These are phyloP conservation scores for Limonium bicolor DNA, from an alignment of 148 eudicot species.

Conservation along the genomic window DNA sequence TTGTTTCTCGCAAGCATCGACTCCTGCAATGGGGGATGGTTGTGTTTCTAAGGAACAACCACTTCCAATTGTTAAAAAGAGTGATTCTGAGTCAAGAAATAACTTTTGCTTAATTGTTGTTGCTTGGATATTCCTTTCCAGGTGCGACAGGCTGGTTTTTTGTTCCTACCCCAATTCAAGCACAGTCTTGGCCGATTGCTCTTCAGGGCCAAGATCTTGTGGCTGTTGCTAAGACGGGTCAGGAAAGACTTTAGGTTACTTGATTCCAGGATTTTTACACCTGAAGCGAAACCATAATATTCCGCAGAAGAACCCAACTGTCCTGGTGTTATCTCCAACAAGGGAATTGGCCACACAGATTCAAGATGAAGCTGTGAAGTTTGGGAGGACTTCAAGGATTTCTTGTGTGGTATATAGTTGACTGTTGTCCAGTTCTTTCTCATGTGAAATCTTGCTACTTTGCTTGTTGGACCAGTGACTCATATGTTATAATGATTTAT, in stretches of 20 bases:
- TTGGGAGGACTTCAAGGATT: conserved; percentile 59
- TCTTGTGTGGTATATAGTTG: conserved; percentile 57
- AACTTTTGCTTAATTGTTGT: conserved; percentile 4
- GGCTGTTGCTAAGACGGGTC: conserved; percentile 88
- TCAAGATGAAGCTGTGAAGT: conserved; percentile 86
- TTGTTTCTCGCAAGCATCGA: conserved; percentile 64
- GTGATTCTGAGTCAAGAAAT: conserved; percentile 14
- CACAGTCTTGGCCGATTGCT: conserved; percentile 93
- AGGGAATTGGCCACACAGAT: conserved; percentile 97
- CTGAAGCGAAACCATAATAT: conserved; percentile 47
- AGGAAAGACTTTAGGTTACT: conserved; percentile 85
- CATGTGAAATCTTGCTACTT: too few relatives aligned
- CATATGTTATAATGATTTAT: too few relatives aligned
- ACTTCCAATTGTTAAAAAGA: conserved; percentile 7
- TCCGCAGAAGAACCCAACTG: conserved; percentile 72
- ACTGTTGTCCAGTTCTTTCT: too few relatives aligned
- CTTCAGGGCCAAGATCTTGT: conserved; percentile 72
- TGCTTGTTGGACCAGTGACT: too few relatives aligned
- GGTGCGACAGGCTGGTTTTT: conserved; percentile 71
- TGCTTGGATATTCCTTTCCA: conserved; percentile 33
- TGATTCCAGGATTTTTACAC: conserved; percentile 78
- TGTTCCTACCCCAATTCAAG: conserved; percentile 84
- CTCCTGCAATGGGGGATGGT: conserved; percentile 55
- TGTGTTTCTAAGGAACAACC: conserved; percentile 47
- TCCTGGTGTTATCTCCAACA: conserved; percentile 84